Conservation (phyloP, 352 stramenopile species). For the Phytophthora pistaciae region DNA sequence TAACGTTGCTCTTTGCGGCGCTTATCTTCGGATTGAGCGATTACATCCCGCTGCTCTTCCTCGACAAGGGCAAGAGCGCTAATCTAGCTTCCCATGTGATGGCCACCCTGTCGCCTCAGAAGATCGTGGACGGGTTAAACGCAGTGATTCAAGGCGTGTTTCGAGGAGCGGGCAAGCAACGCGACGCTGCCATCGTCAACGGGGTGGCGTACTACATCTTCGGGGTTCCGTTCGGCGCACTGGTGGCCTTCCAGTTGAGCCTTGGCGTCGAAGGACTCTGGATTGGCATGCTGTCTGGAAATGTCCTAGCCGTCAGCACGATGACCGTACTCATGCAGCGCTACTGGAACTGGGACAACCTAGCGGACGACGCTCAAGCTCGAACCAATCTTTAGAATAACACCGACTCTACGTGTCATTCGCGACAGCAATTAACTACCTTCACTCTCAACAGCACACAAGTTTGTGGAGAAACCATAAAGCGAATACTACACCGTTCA, state of each 20-base stretch:
- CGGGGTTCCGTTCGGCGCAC: conserved; percentile 61
- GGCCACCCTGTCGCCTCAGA: conserved; percentile 41
- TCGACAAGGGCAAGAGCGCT: conserved; percentile 43
- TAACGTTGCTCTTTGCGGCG: not conserved
- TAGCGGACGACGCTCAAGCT: not conserved
- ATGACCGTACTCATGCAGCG: conserved; percentile 1
- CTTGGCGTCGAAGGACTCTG: conserved; percentile 60
- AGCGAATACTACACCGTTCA: not conserved
- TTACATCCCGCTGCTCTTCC: conserved; percentile 42
- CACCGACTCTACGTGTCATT: too few species aligned
- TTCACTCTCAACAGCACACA: too few species aligned
- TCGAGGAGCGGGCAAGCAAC: conserved; percentile 61
- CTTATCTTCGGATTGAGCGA: conserved; percentile 26
- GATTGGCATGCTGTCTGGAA: conserved; percentile 58
- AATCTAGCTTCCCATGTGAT: conserved; percentile 44
- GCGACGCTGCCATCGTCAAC: conserved; percentile 54
- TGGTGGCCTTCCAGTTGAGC: conserved; percentile 53
- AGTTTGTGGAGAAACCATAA: too few species aligned
- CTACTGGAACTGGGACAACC: not conserved
- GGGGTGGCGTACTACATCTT: conserved; percentile 73
- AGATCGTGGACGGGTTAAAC: conserved; percentile 59
- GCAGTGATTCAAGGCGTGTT: conserved; percentile 68
- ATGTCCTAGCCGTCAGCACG: conserved; percentile 11
- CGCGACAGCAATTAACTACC: too few species aligned
- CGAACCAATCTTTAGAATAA: too few species aligned